Conservation (phyloP, 1,139 yeast species). For the Saccharomyces hybrid region DNA sequence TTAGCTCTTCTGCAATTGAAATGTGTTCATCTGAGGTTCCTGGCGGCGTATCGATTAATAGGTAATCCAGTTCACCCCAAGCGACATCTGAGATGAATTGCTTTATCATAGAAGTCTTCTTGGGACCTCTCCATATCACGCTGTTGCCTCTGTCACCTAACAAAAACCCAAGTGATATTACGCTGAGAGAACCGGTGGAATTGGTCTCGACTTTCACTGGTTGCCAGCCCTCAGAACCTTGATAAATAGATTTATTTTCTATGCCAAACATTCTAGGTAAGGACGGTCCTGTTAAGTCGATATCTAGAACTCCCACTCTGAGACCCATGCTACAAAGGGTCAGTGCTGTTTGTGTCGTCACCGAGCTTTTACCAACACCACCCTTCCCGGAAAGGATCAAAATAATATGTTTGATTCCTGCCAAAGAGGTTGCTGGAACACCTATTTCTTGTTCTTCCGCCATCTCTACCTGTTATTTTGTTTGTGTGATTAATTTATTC, state of each 20-base stretch:
- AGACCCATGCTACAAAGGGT: conserved; percentile 62
- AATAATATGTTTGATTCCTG: conserved; percentile 65
- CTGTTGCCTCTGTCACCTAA: conserved; percentile 78
- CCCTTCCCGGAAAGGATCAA: conserved; percentile 88
- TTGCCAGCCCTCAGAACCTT: conserved; percentile 81
- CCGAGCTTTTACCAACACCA: conserved; percentile 97
- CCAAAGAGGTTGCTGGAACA: conserved; percentile 45
- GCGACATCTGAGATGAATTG: conserved; percentile 86
- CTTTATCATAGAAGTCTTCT: conserved; percentile 94
- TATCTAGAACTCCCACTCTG: conserved; percentile 87
- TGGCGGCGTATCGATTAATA: conserved; percentile 95
- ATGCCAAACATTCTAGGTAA: conserved; percentile 94
- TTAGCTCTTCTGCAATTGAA: conserved; percentile 85
- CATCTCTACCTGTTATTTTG: neutral
- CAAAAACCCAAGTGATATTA: conserved; percentile 90
- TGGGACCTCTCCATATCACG: conserved; percentile 98
- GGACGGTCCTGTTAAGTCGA: conserved; percentile 95
- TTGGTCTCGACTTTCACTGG: conserved; percentile 49
- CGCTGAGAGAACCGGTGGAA: conserved; percentile 35
- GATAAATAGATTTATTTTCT: conserved; percentile 72
- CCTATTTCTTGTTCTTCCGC: neutral
- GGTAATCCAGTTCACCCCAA: conserved; percentile 82
- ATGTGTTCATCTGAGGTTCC: conserved; percentile 98
- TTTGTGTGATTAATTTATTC: too few relatives aligned
- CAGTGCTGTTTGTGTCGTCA: conserved; percentile 86